phyloP scores from a whole-genome alignment of 768 basidiomycete species.

The Mycena belliarum region DNA sequence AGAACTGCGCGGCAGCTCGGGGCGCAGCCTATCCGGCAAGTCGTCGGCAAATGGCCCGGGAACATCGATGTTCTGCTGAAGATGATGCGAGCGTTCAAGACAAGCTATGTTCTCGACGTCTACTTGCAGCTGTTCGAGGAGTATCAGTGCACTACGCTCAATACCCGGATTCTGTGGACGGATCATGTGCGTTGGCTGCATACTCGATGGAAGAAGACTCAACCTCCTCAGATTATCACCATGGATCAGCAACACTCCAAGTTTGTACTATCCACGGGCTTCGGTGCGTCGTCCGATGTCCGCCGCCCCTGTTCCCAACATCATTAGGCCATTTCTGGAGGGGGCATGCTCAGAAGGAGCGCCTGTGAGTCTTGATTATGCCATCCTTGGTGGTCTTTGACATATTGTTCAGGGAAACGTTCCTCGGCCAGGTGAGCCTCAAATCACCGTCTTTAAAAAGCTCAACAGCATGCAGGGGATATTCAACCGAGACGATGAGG shows the following conservation, averaged over 20 bases:
- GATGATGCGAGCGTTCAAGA: slow-evolving; percentile 56
- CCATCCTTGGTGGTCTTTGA: not conserved
- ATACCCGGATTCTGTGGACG: slow-evolving; percentile 66
- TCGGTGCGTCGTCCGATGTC: slow-evolving; percentile 28
- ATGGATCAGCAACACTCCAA: slow-evolving; percentile 75
- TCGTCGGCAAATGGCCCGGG: slow-evolving; percentile 76
- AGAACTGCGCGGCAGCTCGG: slow-evolving; percentile 49
- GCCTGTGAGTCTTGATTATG: slow-evolving; percentile 54
- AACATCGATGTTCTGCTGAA: slow-evolving; percentile 68
- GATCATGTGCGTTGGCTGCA: slow-evolving; percentile 58
- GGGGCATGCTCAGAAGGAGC: slow-evolving; percentile 62
- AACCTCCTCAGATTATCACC: slow-evolving; percentile 55
- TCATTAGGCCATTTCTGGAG: slow-evolving; percentile 57
- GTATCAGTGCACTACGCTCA: slow-evolving; percentile 70
- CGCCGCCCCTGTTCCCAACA: not conserved
- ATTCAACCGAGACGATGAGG: slow-evolving; percentile 76
- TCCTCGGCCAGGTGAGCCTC: slow-evolving; percentile 49
- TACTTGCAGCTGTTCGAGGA: slow-evolving; percentile 69
- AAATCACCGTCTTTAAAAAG: not conserved
- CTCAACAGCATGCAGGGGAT: slow-evolving; percentile 46
- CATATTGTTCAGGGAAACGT: slow-evolving; percentile 44
- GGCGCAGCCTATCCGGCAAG: slow-evolving; percentile 54
- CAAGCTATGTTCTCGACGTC: slow-evolving; percentile 61
- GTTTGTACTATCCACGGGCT: slow-evolving; percentile 65
- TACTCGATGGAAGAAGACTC: not conserved